phyloP scores from a whole-genome alignment of 2,329 filamentous ascomycete genomes.

The Sarocladium kiliense region DNA sequence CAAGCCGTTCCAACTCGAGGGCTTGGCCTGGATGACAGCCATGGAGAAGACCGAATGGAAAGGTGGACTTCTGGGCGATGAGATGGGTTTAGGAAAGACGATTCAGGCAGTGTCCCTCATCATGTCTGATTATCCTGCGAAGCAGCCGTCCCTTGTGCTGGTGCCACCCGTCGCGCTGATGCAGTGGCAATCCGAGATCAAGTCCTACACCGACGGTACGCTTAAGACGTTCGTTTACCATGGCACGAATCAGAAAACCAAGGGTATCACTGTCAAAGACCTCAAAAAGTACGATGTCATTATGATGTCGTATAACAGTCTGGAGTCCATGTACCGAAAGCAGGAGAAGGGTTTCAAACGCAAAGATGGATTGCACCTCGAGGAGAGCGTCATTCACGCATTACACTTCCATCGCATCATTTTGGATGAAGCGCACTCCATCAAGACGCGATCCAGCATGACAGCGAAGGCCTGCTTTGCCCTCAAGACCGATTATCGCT shows the following conservation, averaged over 20 bases:
- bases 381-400: slow-evolving; percentile 73
- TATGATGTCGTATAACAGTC: slow-evolving; percentile 90
- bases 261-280: slow-evolving; percentile 68
- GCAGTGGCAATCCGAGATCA: slow-evolving; percentile 87
- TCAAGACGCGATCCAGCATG: slow-evolving; percentile 84
- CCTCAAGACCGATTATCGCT: slow-evolving; percentile 80
- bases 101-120: slow-evolving; percentile 97
- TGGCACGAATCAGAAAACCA: slow-evolving; percentile 77
- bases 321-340: slow-evolving; percentile 90
- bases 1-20: slow-evolving; percentile 91
- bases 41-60: slow-evolving; percentile 85
- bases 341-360: slow-evolving; percentile 86
- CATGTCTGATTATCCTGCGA: slow-evolving; percentile 90
- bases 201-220: slow-evolving; percentile 76
- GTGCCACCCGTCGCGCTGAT: slow-evolving; percentile 91
- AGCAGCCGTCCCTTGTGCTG: slow-evolving; percentile 77
- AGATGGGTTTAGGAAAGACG: slow-evolving; percentile 99
- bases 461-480: slow-evolving; percentile 95
- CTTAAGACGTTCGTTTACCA: slow-evolving; percentile 90
- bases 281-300: slow-evolving; percentile 85
- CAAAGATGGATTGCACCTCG: slow-evolving; percentile 74
- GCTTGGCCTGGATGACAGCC: slow-evolving; percentile 86
- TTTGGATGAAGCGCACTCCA: slow-evolving; percentile 91
- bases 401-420: slow-evolving; percentile 88
- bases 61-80: slow-evolving; percentile 87